Percentiles rank a stretch among this genome's conserved stretches.
Conservation (phyloP, 768 basidiomycete genomes). For the Strobilomyces dryophilus region DNA sequence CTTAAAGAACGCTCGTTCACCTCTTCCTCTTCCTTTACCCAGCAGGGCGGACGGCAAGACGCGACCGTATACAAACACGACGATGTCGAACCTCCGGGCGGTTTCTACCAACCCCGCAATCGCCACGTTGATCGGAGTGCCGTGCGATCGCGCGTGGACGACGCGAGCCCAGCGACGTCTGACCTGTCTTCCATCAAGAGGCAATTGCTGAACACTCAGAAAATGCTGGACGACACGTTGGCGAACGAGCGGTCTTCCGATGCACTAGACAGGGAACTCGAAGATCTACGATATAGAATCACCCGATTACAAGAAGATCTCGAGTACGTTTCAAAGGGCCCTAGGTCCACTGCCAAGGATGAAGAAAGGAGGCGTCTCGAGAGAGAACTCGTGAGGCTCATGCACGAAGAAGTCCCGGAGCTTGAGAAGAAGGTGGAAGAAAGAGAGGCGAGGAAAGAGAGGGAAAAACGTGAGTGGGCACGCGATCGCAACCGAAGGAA, state of each 20-base stretch:
- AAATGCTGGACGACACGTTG: conserved; percentile 70
- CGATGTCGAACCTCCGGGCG: conserved; percentile 52
- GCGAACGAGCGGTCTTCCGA: conserved; percentile 83
- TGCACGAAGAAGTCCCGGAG: conserved; percentile 90
- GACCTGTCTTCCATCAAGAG: conserved; percentile 89
- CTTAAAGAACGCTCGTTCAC: conserved; percentile 72
- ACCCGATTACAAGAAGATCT: conserved; percentile 87
- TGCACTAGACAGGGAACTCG: conserved; percentile 84
- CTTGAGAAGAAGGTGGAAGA: conserved; percentile 82
- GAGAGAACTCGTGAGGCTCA: conserved; percentile 75
- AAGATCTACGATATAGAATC: conserved; percentile 80
- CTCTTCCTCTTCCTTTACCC: conserved; percentile 45
- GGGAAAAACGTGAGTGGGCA: conserved; percentile 75
- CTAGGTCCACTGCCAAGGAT: conserved; percentile 68
- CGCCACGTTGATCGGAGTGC: conserved; percentile 84
- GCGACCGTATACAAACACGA: conserved; percentile 90
- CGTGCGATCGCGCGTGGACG: conserved; percentile 71
- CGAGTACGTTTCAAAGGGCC: conserved; percentile 77
- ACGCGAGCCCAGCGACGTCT: conserved; percentile 49
- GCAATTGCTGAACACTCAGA: conserved; percentile 71
- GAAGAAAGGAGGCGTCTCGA: conserved; percentile 85
- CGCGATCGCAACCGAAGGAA: conserved; percentile 83
- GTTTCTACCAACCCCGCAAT: conserved; percentile 74
- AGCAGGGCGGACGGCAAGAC: conserved; percentile 61
- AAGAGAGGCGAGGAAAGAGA: conserved; percentile 68